Percentiles rank a stretch among this genome's conserved stretches.
These are phyloP conservation scores for Aspergillus terreus DNA, from an alignment of 2,329 filamentous ascomycete genomes.

Conservation along the genomic window DNA sequence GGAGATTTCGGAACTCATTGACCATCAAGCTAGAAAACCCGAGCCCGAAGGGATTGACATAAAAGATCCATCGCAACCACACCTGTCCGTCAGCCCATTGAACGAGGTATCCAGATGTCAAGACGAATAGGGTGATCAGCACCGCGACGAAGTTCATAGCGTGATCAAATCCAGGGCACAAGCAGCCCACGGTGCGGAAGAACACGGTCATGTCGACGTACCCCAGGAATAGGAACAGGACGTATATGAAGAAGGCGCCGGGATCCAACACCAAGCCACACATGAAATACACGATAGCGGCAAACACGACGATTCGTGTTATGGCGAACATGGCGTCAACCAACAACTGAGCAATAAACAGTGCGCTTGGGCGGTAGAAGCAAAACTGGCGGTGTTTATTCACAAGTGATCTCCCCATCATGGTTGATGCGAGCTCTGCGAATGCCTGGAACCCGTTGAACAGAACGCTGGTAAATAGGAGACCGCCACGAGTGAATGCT, in stretches of 20 bases:
- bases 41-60: constrained; percentile 70
- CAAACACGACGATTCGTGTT: constrained; percentile 67
- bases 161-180: constrained; percentile 78
- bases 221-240: constrained; percentile 64
- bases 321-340: constrained; percentile 72
- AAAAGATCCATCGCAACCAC: constrained; percentile 78
- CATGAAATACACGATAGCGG: constrained; percentile 77
- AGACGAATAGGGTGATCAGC: constrained; percentile 75
- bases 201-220: constrained; percentile 73
- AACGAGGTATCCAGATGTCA: constrained; percentile 80
- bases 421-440: constrained; percentile 69
- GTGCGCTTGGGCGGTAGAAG: constrained; percentile 74
- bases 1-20: constrained; percentile 72
- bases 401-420: constrained; percentile 72
- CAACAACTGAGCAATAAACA: constrained; percentile 79
- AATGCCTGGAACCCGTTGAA: constrained; percentile 90
- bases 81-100: constrained; percentile 71
- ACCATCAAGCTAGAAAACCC: constrained; percentile 77
- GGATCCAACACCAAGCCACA: constrained; percentile 64
- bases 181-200: constrained; percentile 69
- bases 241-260: constrained; percentile 75
- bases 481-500: constrained; percentile 76
- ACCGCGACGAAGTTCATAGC: constrained; percentile 79
- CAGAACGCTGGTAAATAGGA: constrained; percentile 73
- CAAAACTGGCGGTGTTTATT: constrained; percentile 83